A percentile compares a stretch with the other conserved stretches of the same genome.
Evolutionary conservation across 148 eudicot species (phyloP).

Genomic region (Polygonum maritimum): DNA sequence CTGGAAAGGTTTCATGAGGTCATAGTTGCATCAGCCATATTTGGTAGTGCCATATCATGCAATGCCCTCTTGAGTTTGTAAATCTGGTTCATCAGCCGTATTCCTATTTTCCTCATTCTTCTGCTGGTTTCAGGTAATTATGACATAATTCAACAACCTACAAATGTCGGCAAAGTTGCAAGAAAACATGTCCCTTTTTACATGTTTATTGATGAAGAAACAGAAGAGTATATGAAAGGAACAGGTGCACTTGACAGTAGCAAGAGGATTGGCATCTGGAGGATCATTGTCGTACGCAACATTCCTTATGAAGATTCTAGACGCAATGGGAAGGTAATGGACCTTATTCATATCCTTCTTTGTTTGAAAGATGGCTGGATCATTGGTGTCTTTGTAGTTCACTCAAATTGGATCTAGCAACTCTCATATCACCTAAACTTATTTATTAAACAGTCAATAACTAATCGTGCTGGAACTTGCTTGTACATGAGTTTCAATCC

Average conservation of each 20-base stretch:
- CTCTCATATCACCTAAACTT: background rate
- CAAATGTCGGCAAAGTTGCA: conserved; percentile 53
- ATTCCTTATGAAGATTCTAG: conserved; percentile 72
- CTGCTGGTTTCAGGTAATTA: conserved; percentile 58
- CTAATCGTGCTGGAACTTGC: background rate
- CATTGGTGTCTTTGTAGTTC: background rate
- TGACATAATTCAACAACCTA: conserved; percentile 75
- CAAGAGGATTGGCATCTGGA: conserved; percentile 73
- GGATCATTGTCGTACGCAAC: conserved; percentile 69
- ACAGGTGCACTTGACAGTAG: conserved; percentile 45
- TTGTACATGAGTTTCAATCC: background rate
- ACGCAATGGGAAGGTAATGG: conserved; percentile 77
- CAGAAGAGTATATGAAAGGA: conserved; percentile 67
- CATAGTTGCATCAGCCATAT: conserved; percentile 93
- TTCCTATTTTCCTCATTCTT: conserved; percentile 21
- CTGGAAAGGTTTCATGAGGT: conserved; percentile 62
- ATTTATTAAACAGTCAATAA: background rate
- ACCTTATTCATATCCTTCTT: background rate
- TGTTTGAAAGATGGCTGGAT: background rate
- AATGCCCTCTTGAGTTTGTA: background rate
- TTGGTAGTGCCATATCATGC: conserved; percentile 42
- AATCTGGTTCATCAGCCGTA: background rate
- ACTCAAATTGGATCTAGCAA: background rate
- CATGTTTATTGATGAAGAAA: conserved; percentile 88
- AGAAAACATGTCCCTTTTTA: conserved; percentile 53